These are phyloP conservation scores for Tricladium varicosporioides DNA, from an alignment of 2,329 filamentous ascomycete species.

Conservation along the genomic window DNA sequence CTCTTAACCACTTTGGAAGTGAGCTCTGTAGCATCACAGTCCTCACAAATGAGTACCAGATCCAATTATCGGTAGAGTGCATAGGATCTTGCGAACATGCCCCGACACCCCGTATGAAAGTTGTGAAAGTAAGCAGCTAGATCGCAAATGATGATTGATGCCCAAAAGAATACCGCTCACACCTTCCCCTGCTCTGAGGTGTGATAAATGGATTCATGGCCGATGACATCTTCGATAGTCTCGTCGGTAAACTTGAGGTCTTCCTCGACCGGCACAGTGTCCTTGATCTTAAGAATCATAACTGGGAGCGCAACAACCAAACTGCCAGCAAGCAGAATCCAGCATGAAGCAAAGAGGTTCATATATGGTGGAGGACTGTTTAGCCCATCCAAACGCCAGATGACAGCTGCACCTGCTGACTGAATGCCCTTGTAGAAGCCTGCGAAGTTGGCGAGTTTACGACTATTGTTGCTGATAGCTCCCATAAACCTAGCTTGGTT, in stretches of 20 bases:
- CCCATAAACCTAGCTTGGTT: conserved; percentile 73
- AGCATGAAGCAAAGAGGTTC: conserved; percentile 69
- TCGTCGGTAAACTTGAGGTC: conserved; percentile 84
- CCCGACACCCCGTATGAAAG: not conserved
- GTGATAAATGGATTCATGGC: not conserved
- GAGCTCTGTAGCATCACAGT: not conserved
- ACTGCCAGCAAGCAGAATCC: conserved; percentile 71
- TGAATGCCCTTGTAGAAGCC: conserved; percentile 88
- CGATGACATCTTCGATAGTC: conserved; percentile 66
- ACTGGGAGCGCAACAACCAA: conserved; percentile 75
- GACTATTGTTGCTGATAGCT: conserved; percentile 81
- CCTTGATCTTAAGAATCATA: conserved; percentile 73
- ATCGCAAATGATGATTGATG: not conserved
- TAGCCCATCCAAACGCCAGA: conserved; percentile 64
- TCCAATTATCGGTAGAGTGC: not conserved
- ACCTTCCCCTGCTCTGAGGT: not conserved
- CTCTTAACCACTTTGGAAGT: not conserved
- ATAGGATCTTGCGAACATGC: not conserved
- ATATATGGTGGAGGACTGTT: conserved; percentile 55
- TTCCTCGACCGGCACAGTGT: conserved; percentile 72
- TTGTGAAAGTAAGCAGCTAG: not conserved
- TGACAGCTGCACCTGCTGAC: conserved; percentile 74
- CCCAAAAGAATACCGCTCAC: not conserved
- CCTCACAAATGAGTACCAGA: not conserved
- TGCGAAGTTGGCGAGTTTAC: conserved; percentile 84